A percentile compares a stretch with the other conserved stretches of the same genome.
phyloP scores from a whole-genome alignment of 306 rosid species.

The Rubus parviflorus region DNA sequence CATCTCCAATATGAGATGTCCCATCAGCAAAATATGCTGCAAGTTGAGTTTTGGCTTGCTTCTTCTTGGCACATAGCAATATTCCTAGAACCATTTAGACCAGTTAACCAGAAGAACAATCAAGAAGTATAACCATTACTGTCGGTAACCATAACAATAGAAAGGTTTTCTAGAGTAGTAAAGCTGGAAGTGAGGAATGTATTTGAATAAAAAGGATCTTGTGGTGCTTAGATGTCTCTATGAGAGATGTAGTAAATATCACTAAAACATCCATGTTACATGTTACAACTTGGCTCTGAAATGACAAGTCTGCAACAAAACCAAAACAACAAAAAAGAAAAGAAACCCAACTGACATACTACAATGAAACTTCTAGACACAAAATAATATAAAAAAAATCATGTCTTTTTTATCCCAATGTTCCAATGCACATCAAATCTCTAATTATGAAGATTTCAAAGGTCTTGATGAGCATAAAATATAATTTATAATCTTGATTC shows the following conservation, averaged over 20 bases:
- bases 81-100: constrained; percentile 31
- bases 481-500: constrained; percentile 3
- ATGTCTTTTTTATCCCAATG: neutral
- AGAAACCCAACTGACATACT: neutral
- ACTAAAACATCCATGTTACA: neutral
- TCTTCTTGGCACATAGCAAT: constrained; percentile 91
- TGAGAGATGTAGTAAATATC: neutral
- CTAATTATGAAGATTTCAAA: neutral
- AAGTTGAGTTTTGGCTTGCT: constrained; percentile 63
- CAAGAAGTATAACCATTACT: neutral
- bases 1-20: constrained; percentile 55
- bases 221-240: neutral
- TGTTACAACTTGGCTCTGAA: neutral
- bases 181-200: neutral
- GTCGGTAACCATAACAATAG: neutral
- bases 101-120: constrained; percentile 2
- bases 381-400: neutral
- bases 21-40: constrained; percentile 89
- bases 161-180: neutral
- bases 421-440: neutral
- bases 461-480: neutral
- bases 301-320: neutral
- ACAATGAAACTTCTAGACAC: neutral
- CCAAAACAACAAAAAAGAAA: neutral
- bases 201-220: constrained; percentile 11